Base-by-base conservation (phyloP, 2,329 filamentous ascomycete species). In the Hypoxylon sp. region DNA sequence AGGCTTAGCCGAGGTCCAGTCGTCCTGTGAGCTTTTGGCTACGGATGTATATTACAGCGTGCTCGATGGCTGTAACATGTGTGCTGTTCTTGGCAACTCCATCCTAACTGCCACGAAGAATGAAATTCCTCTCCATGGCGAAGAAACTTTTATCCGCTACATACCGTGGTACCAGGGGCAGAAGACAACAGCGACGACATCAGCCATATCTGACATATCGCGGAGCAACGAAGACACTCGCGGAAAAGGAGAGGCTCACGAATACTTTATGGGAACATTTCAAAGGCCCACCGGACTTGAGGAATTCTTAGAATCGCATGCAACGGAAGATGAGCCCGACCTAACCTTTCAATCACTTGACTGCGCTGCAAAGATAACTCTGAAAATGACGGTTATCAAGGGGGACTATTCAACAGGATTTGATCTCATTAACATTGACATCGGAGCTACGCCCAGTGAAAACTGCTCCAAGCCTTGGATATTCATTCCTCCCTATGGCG, bases 161-260 rank as follows among this genome's bases (percentile, higher is more conserved):
- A 60, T 60, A 60, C 57, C 57, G 21, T 60, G 57, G 57, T 60
- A 60, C 48, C 46, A 52, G 19, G 45, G 17, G 19, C 48, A 52
- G 17, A 41, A 52, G 36, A 19, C 34, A 32, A 25, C 11, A 25
- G 21, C 17, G 48, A 45, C 25, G 25, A 43, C 56, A 14, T 17
- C 23, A 7, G 7, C 38, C 13, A n/a, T n/a, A 5, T 25, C 6
- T 19, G 23, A 7, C 23, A 11, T 5, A 19, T 45, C 38, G 19
- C 25, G 34, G 25, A 23, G 14, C 9, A 48, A 25, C 34, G 19
- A 52, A 38, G 13, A 25, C 34, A 3, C 36, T 19, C 14, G 7
- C 17, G 34, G 51, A 14, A 52, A 30, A 45, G 57, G 57, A 11
- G 17, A 38, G 19, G 57, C 57, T 13, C 21, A 51, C 11, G 46